Conservation (phyloP, 2,329 filamentous ascomycete genomes). For the Pezicula radicicola region DNA sequence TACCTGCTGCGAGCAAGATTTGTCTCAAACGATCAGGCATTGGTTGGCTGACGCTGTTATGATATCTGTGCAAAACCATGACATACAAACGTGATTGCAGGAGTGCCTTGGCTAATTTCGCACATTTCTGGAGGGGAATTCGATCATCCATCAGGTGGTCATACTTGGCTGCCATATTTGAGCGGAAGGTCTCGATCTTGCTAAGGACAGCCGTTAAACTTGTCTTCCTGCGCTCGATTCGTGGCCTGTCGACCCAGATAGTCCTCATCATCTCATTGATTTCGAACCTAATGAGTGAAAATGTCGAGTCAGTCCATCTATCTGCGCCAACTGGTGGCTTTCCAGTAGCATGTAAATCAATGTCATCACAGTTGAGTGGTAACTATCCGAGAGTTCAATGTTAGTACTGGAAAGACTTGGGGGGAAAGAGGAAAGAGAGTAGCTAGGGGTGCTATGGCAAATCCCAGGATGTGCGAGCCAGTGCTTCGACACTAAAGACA, state of each 20-base stretch:
- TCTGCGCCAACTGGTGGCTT: constrained; percentile 36
- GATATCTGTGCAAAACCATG: constrained; percentile 67
- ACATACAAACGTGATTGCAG: constrained; percentile 61
- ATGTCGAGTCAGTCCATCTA: constrained; percentile 65
- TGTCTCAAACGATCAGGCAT: constrained; percentile 62
- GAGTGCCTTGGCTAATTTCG: constrained; percentile 62
- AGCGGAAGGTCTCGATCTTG: constrained; percentile 67
- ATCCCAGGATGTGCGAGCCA: too few relatives aligned
- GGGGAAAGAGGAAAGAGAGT: too few relatives aligned
- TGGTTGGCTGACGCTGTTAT: constrained; percentile 34
- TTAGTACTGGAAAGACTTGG: too few relatives aligned
- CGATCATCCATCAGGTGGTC: constrained; percentile 57
- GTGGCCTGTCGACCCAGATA: constrained; percentile 67
- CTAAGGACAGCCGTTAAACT: constrained; percentile 61
- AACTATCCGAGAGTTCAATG: too few relatives aligned
- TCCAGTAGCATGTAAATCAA: constrained; percentile 48
- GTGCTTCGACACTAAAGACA: too few relatives aligned
- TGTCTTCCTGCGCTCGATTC: constrained; percentile 58
- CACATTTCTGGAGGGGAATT: constrained; percentile 60
- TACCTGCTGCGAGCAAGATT: constrained; percentile 60
- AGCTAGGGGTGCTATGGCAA: too few relatives aligned
- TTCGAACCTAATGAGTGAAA: constrained; percentile 68
- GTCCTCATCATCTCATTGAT: constrained; percentile 69
- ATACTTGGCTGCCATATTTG: constrained; percentile 63
- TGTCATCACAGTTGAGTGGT: constrained; percentile 68